A percentile compares a stretch with the other conserved stretches of the same genome.
phyloP scores from a whole-genome alignment of 2,329 filamentous ascomycete species.

The Penicillium sp. region DNA sequence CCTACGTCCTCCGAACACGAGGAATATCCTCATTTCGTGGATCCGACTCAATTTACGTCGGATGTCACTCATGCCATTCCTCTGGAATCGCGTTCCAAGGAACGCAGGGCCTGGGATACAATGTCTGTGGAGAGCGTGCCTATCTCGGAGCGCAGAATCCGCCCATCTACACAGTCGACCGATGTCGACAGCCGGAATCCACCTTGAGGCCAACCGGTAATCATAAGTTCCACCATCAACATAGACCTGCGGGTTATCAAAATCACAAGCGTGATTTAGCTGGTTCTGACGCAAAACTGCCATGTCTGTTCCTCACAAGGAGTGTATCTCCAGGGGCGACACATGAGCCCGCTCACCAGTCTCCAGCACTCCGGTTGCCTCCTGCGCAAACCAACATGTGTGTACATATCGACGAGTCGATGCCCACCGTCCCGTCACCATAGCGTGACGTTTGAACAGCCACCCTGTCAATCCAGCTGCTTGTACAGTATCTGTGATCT shows the following conservation, averaged over 20 bases:
- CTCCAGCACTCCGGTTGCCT: neutral
- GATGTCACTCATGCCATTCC: constrained; percentile 40
- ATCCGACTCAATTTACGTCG: constrained; percentile 37
- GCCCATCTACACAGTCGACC: constrained; percentile 17
- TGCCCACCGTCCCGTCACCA: neutral
- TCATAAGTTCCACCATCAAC: neutral
- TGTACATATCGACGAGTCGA: neutral
- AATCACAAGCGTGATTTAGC: too few species aligned
- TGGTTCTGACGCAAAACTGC: neutral
- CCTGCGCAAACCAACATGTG: neutral
- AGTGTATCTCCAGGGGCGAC: neutral
- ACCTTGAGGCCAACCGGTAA: constrained; percentile 12
- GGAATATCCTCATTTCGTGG: constrained; percentile 42
- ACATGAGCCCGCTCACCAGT: neutral
- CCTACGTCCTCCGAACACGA: constrained; percentile 33
- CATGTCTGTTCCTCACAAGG: neutral
- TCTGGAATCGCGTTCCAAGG: constrained; percentile 8
- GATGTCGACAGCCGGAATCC: constrained; percentile 16
- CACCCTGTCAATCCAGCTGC: neutral
- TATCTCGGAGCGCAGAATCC: constrained; percentile 25
- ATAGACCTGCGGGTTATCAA: neutral
- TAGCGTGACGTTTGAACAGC: neutral
- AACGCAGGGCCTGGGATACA: constrained; percentile 22
- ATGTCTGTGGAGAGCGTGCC: constrained; percentile 32
- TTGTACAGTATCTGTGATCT: neutral